A percentile compares a stretch with the other conserved stretches of the same genome.
Evolutionary conservation across 179 eudicot genomes (phyloP).

Genomic region (Beta lomatogona): DNA sequence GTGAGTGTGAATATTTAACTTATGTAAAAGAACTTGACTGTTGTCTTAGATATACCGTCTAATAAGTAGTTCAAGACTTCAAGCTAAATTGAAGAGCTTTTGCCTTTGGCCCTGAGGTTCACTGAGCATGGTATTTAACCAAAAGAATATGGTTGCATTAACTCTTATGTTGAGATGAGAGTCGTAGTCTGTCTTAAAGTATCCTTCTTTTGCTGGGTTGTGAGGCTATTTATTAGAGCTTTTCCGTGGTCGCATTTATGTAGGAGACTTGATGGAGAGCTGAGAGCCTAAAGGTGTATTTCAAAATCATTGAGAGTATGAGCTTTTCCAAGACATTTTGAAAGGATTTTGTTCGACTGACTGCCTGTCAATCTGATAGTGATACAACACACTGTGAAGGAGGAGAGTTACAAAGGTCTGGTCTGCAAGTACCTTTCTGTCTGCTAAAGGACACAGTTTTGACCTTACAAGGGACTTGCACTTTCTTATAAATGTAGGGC

Average conservation of each 20-base stretch:
- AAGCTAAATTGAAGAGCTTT: too few species aligned
- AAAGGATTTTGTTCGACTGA: neutral
- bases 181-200: neutral
- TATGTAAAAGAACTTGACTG: too few species aligned
- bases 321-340: too few species aligned
- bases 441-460: neutral
- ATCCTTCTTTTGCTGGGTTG: neutral
- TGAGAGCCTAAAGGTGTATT: neutral
- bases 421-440: slow-evolving; percentile 1
- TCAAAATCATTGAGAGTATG: neutral
- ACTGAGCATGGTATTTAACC: too few species aligned
- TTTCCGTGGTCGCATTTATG: neutral
- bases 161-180: neutral
- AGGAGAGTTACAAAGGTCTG: neutral
- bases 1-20: too few species aligned
- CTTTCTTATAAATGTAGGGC: neutral
- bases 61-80: too few species aligned
- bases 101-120: too few species aligned
- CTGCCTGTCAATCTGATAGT: neutral
- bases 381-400: neutral
- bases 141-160: neutral
- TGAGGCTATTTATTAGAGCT: neutral
- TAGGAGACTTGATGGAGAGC: neutral
- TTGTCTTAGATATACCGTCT: too few species aligned
- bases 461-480: neutral